Percentiles rank a stretch among this genome's conserved stretches.
Conservation (phyloP, 2,329 filamentous ascomycete genomes). For the Fusarium guadeloupense region DNA sequence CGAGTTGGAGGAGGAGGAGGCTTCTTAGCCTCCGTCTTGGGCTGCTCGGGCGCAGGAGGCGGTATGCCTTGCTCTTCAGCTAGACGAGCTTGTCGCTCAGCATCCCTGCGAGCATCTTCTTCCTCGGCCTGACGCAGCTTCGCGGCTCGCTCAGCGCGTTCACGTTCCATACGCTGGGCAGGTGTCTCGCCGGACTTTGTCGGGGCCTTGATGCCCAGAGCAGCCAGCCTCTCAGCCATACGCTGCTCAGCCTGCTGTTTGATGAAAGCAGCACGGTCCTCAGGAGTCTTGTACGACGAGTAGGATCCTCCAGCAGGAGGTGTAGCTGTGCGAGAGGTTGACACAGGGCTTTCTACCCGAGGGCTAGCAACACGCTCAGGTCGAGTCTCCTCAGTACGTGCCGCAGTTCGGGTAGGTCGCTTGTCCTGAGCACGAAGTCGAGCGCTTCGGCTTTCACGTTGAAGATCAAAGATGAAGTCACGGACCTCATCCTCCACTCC, state of each 20-base stretch:
- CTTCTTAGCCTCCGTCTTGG: conserved; percentile 64
- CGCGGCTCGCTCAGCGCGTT: conserved; percentile 86
- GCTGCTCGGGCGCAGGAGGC: conserved; percentile 61
- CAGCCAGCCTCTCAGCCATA: conserved; percentile 95
- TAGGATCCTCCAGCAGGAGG: conserved; percentile 72
- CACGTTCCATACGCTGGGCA: conserved; percentile 86
- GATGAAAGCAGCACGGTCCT: conserved; percentile 94
- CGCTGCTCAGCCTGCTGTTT: conserved; percentile 96
- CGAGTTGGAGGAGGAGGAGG: conserved; percentile 83
- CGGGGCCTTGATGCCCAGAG: conserved; percentile 87
- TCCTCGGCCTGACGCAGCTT: conserved; percentile 91
- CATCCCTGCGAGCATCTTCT: conserved; percentile 88
- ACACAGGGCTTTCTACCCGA: conserved; percentile 62
- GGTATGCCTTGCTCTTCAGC: conserved; percentile 78
- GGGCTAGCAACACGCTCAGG: conserved; percentile 53
- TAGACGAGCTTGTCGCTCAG: conserved; percentile 84
- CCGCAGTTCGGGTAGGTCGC: conserved; percentile 54
- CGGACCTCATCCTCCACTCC: conserved; percentile 97
- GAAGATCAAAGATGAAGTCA: conserved; percentile 97
- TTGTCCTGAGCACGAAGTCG: conserved; percentile 71
- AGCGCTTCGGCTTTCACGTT: conserved; percentile 82
- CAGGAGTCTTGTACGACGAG: conserved; percentile 85
- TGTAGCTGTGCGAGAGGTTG: conserved; percentile 62
- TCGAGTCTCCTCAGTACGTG: conserved; percentile 55
- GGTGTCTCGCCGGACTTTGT: conserved; percentile 81